Conservation (phyloP, 139 green algal genomes). For the Chlorella sp. region DNA sequence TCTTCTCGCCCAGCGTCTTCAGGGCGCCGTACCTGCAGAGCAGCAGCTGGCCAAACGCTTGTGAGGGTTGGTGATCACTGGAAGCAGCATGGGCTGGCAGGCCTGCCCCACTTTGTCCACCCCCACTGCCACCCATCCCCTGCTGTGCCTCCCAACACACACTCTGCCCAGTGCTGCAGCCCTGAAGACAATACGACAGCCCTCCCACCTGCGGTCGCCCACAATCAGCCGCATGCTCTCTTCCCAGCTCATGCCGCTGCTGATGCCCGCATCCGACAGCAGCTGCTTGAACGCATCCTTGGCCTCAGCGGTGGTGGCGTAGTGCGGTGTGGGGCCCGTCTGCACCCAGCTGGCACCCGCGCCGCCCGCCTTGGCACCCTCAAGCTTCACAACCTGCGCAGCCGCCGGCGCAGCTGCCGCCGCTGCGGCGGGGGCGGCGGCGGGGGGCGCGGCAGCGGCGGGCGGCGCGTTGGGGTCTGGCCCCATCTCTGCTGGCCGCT, state of each 20-base stretch:
- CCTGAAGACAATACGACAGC: neutral
- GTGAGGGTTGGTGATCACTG: no score
- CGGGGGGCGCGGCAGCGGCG: slow-evolving; percentile 1
- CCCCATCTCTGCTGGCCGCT: slow-evolving; percentile 79
- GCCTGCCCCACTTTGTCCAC: no score
- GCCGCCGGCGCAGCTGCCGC: neutral
- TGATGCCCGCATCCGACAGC: slow-evolving; percentile 67
- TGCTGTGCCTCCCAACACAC: no score
- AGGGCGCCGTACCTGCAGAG: slow-evolving; percentile 81
- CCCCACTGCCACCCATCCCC: no score
- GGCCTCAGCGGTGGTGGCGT: slow-evolving; percentile 64
- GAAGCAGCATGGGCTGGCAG: no score
- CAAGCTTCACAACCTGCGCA: slow-evolving; percentile 34
- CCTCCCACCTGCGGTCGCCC: slow-evolving; percentile 60
- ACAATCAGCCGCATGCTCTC: slow-evolving; percentile 79
- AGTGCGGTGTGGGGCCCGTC: slow-evolving; percentile 37
- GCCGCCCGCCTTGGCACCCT: neutral
- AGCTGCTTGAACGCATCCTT: slow-evolving; percentile 95
- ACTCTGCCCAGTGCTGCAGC: no score
- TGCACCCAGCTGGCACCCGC: slow-evolving; percentile 15
- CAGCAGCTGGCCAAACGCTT: no score
- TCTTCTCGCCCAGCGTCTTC: slow-evolving; percentile 92
- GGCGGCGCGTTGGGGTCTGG: slow-evolving; percentile 33
- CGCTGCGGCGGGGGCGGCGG: neutral
- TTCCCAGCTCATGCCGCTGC: slow-evolving; percentile 84